A percentile compares a stretch with the other conserved stretches of the same genome.
phyloP scores from a whole-genome alignment of 2,329 filamentous ascomycete genomes.

The Cytospora schulzeri region DNA sequence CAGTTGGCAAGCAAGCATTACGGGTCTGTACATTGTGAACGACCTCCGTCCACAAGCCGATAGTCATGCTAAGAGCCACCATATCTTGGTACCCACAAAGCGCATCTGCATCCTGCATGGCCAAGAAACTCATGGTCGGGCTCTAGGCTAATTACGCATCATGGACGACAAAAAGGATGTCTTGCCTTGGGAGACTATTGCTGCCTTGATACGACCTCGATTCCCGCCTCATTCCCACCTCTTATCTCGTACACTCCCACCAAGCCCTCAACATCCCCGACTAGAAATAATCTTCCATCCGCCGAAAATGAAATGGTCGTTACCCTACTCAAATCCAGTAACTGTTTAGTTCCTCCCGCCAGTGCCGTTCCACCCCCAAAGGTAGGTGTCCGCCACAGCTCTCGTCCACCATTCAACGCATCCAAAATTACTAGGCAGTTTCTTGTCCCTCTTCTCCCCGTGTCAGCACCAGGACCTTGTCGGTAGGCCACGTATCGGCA shows the following conservation, averaged over 20 bases:
- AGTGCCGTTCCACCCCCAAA: constrained; percentile 23
- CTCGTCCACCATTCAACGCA: constrained; percentile 37
- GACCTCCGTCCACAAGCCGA: too few species aligned
- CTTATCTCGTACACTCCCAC: constrained; percentile 41
- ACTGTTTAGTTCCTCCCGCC: constrained; percentile 37
- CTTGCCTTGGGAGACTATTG: not conserved
- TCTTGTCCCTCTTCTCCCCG: constrained; percentile 7
- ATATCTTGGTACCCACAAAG: too few species aligned
- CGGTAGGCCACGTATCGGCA: constrained; percentile 45
- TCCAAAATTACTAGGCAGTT: constrained; percentile 40
- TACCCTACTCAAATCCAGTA: constrained; percentile 39
- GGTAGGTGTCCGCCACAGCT: constrained; percentile 43
- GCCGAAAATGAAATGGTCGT: constrained; percentile 43
- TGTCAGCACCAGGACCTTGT: constrained; percentile 30
- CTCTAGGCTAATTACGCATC: too few species aligned
- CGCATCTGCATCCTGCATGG: too few species aligned
- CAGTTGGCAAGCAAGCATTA: too few species aligned
- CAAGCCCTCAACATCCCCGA: constrained; percentile 39
- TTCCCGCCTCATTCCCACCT: constrained; percentile 24
- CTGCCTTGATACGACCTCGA: not conserved
- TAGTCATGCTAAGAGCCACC: too few species aligned
- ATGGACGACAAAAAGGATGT: too few species aligned
- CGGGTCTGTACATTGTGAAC: too few species aligned
- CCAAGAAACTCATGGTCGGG: too few species aligned
- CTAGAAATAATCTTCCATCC: constrained; percentile 41